Evolutionary conservation across 2,329 filamentous ascomycete genomes (phyloP).

Genomic region (Xylaria sp.): DNA sequence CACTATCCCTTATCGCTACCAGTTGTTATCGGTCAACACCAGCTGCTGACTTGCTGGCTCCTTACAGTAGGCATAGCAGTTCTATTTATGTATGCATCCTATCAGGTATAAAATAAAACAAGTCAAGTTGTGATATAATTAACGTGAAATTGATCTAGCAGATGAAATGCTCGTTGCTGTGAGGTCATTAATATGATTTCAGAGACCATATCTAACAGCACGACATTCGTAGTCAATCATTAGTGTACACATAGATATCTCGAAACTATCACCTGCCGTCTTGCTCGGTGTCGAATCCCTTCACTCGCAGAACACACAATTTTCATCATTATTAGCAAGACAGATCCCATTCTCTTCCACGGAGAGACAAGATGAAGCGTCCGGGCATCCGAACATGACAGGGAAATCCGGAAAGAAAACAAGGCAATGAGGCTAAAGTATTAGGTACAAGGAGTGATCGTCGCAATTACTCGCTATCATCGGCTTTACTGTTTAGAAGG

Average conservation of each 20-base stretch:
- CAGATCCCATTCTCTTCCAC: not conserved
- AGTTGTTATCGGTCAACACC: conserved; percentile 2
- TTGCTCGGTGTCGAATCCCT: not conserved
- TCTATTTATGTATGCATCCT: no score
- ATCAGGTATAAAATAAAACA: not conserved
- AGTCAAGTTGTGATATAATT: not conserved
- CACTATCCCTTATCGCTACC: not conserved
- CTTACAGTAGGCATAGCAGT: no score
- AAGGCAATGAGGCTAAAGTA: conserved; percentile 10
- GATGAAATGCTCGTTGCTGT: conserved; percentile 20
- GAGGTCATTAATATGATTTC: conserved; percentile 15
- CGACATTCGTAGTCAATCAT: conserved; percentile 2
- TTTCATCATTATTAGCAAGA: conserved; percentile 11
- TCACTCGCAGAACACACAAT: conserved; percentile 1
- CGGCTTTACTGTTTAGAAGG: conserved; percentile 6
- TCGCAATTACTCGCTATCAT: conserved; percentile 20
- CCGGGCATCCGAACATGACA: conserved; percentile 2
- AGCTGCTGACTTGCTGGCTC: conserved; percentile 1
- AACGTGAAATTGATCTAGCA: not conserved
- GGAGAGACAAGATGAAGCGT: conserved; percentile 1
- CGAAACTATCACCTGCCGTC: conserved; percentile 2
- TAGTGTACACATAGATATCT: conserved; percentile 27
- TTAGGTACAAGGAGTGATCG: not conserved
- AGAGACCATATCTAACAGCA: conserved; percentile 8
- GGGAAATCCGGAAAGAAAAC: conserved; percentile 6